Percentiles rank a stretch among this genome's conserved stretches.
phyloP scores from a whole-genome alignment of 2,329 filamentous ascomycete species.

The Nemania bipapillata region DNA sequence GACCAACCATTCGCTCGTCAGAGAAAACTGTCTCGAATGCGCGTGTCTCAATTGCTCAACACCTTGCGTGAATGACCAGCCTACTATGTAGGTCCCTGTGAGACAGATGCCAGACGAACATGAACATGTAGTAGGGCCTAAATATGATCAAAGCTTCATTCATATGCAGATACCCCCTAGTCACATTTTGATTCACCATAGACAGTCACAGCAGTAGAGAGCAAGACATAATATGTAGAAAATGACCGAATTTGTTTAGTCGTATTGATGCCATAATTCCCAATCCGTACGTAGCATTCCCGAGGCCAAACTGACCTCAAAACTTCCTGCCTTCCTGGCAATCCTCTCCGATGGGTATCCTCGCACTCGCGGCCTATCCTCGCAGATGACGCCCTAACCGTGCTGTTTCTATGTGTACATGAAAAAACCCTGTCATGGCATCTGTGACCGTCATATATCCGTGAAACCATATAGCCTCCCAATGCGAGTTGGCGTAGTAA shows the following conservation, averaged over 20 bases:
- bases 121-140: background rate
- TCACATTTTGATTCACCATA: background rate
- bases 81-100: background rate
- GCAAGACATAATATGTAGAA: background rate
- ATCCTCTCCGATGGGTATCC: conserved; percentile 50
- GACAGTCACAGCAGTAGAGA: background rate
- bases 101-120: background rate
- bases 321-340: conserved; percentile 39
- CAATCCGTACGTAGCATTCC: conserved; percentile 26
- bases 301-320: conserved; percentile 36
- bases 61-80: background rate
- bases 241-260: conserved; percentile 35
- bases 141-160: background rate
- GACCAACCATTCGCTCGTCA: background rate
- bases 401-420: conserved; percentile 45
- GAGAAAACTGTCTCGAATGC: background rate
- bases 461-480: conserved; percentile 41
- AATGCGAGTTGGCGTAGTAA: conserved; percentile 38
- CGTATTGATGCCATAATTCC: conserved; percentile 31
- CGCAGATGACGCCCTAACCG: conserved; percentile 46
- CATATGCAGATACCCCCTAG: no score
- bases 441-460: conserved; percentile 40
- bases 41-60: conserved; percentile 4
- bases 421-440: conserved; percentile 31
- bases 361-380: conserved; percentile 47